These are phyloP conservation scores for Terfezia boudieri DNA, from an alignment of 495 filamentous ascomycete genomes.

Conservation along the genomic window DNA sequence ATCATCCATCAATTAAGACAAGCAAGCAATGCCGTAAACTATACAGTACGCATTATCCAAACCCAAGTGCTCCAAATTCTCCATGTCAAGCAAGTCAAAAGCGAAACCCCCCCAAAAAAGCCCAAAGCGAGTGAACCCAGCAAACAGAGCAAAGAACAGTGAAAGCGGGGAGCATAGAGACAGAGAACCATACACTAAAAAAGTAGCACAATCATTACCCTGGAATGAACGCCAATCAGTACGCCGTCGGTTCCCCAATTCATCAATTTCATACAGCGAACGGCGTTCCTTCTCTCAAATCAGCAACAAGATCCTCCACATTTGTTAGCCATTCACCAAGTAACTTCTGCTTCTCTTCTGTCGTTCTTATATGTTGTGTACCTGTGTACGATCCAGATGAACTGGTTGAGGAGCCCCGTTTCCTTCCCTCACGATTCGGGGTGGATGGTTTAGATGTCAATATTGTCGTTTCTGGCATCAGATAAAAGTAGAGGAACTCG, in stretches of 20 bases:
- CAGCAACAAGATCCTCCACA: constrained; percentile 77
- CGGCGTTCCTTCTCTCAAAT: constrained; percentile 59
- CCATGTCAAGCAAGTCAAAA: no score
- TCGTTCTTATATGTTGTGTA: constrained; percentile 23
- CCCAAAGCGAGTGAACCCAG: no score
- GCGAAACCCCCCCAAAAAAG: no score
- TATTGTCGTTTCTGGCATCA: constrained; percentile 69
- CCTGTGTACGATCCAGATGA: neutral
- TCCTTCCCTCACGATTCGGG: neutral
- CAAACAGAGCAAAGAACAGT: no score
- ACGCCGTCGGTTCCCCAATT: neutral
- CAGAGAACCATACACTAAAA: no score
- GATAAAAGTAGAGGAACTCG: constrained; percentile 93
- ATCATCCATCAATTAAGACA: no score
- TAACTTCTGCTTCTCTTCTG: constrained; percentile 69
- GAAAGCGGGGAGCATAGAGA: no score
- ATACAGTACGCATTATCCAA: no score
- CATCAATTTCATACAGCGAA: constrained; percentile 22
- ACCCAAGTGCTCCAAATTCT: no score
- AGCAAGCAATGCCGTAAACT: no score
- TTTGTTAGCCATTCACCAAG: constrained; percentile 66
- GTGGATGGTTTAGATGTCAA: neutral
- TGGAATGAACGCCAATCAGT: no score
- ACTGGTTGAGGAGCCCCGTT: neutral
- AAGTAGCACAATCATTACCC: no score